Evolutionary conservation across 768 basidiomycete species (phyloP), one percentile per base, ranked within the genome.

Genomic region (Tricholoma sp.): DNA sequence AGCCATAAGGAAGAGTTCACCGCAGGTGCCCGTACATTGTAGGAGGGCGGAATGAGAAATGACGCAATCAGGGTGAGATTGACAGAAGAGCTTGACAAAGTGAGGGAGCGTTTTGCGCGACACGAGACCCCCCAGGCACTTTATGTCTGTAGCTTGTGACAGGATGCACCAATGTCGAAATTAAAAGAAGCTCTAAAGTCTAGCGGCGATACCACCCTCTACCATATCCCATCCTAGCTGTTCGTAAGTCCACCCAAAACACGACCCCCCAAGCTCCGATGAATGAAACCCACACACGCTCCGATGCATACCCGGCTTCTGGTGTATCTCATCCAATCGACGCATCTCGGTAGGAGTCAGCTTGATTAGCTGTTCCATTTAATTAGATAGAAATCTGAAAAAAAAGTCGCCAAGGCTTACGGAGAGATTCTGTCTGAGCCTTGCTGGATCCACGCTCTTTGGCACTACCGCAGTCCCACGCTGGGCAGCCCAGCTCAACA

Each of bases 401-500:
- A 2, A 15, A 12, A 48, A 7, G 12, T 28, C 31, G 29, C 11
- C 13, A 39, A 2, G 4, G 53, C 67, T 48, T 50, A 76, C 74
- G 9, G 65, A 63, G 33, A 75, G 62, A 65, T 85, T 85, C 52
- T 75, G 62, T 48, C 62, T 69, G 59, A 83, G 66, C 8, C 81
- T 70, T 32, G 65, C 69, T 29, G 65, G 63, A 52, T 75, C 70
- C 61, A 70, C 73, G 50, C 74, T 67, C 72, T 86, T 85, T 24
- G 84, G 81, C 33, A 84, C 77, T 17, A 83, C 78, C 10, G 73
- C 72, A 9, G 80, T 76, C 11, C 79, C 79, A 6, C 79, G 72
- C 64, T 82, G 75, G 6, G 81, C 77, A 11, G 73, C 76, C 85
- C 84, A 86, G 57, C 80, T 75, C n/a, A 85, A 72, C 2, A 80